phyloP scores from a whole-genome alignment of 2,329 filamentous ascomycete species.

The Ambrosiella beaveri region DNA sequence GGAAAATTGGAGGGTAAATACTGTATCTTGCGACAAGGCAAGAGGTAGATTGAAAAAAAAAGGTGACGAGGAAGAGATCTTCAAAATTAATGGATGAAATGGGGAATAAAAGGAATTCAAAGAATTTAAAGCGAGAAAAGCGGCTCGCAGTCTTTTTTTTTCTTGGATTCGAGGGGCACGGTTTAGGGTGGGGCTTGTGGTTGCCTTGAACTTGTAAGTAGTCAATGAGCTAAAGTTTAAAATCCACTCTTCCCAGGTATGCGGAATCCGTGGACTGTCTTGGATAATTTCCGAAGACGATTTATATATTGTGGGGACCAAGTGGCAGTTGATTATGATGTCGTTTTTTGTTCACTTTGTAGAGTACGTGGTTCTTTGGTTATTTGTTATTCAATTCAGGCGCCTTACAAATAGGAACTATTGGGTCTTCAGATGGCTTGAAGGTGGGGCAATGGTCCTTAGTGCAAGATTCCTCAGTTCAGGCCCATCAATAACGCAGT shows the following conservation, averaged over 20 bases:
- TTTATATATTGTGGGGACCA: not conserved
- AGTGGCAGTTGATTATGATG: too few species aligned
- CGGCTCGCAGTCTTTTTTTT: not conserved
- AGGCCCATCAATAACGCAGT: too few species aligned
- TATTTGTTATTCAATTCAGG: too few species aligned
- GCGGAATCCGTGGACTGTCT: too few species aligned
- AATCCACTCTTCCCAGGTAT: not conserved
- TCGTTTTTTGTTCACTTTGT: too few species aligned
- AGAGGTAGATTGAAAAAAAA: constrained; percentile 1
- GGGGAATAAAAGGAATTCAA: constrained; percentile 3
- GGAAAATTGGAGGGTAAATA: not conserved
- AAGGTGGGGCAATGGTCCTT: too few species aligned
- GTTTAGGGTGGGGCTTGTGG: not conserved
- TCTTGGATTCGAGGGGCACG: constrained; percentile 2
- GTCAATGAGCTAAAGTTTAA: not conserved
- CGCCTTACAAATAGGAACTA: too few species aligned
- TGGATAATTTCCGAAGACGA: not conserved
- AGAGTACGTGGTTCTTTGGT: too few species aligned
- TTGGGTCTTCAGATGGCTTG: too few species aligned
- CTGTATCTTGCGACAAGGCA: not conserved
- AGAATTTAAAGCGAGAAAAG: constrained; percentile 1
- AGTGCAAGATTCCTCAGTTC: too few species aligned
- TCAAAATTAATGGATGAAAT: constrained; percentile 2
- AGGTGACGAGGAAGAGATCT: not conserved
- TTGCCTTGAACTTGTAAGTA: not conserved